Conservation (phyloP, 306 rosid genomes). For the Prunus dulcis region DNA sequence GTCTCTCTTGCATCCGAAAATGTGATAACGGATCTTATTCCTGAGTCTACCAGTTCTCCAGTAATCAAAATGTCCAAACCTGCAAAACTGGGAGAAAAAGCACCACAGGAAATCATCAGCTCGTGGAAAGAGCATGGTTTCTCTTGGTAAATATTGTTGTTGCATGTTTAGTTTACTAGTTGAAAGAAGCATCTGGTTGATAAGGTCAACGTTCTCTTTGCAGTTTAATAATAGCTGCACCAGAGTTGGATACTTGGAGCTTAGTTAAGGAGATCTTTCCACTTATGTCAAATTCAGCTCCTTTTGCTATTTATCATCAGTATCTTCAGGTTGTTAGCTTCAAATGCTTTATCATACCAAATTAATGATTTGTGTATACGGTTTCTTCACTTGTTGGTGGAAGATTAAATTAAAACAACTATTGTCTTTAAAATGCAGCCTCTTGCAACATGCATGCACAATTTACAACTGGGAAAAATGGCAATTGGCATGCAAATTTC, state of each 20-base stretch:
- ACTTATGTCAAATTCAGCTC: constrained; percentile 78
- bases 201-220: neutral
- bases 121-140: constrained; percentile 90
- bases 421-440: constrained; percentile 48
- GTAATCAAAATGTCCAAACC: constrained; percentile 47
- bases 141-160: constrained; percentile 53
- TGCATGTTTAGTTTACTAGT: neutral
- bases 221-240: constrained; percentile 88
- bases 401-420: neutral
- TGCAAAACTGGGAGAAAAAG: constrained; percentile 74
- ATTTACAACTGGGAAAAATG: constrained; percentile 75
- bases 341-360: neutral
- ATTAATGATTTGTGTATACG: neutral
- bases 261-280: constrained; percentile 66
- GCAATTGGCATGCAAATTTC: constrained; percentile 91
- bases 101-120: constrained; percentile 51
- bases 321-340: constrained; percentile 71
- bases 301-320: constrained; percentile 95
- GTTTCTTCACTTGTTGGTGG: neutral
- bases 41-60: constrained; percentile 31
- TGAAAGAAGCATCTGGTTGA: neutral
- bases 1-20: constrained; percentile 32
- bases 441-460: constrained; percentile 92
- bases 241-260: constrained; percentile 74
- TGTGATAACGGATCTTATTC: constrained; percentile 35